These are phyloP conservation scores for Hyphopichia homilentoma DNA, from an alignment of 805 yeast species.

Conservation along the genomic window DNA sequence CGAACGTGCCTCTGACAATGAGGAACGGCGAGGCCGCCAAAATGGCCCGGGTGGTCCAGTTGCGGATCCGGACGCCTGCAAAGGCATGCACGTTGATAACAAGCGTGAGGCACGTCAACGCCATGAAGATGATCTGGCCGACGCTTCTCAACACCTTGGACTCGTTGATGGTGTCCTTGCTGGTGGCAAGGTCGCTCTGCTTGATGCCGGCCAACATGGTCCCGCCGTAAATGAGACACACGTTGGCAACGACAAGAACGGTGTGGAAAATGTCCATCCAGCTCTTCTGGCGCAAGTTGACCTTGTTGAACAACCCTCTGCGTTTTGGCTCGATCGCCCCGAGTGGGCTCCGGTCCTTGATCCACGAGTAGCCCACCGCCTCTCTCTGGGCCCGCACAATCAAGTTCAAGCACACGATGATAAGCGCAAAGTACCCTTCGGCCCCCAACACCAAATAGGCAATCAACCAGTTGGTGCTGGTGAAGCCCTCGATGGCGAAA, in stretches of 20 bases:
- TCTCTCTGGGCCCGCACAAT: constrained; percentile 22
- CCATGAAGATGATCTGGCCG: constrained; percentile 29
- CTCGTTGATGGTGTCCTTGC: constrained; percentile 7
- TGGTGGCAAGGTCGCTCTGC: constrained; percentile 8
- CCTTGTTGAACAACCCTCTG: neutral
- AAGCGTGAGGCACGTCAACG: constrained; percentile 17
- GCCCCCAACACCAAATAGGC: constrained; percentile 37
- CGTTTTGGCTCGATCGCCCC: neutral
- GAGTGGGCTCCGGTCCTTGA: constrained; percentile 3
- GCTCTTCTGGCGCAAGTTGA: neutral
- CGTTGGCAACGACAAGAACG: constrained; percentile 31
- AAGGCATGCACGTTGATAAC: constrained; percentile 15
- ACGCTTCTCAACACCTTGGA: constrained; percentile 26
- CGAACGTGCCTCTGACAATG: constrained; percentile 32
- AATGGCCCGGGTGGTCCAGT: constrained; percentile 14
- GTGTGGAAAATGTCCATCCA: constrained; percentile 15
- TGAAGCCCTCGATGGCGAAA: constrained; percentile 26
- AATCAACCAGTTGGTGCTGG: constrained; percentile 28
- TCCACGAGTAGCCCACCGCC: constrained; percentile 24
- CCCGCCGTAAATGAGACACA: constrained; percentile 29
- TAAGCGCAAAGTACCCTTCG: constrained; percentile 37
- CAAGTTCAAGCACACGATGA: constrained; percentile 23
- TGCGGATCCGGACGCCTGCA: constrained; percentile 17
- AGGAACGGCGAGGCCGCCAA: constrained; percentile 27
- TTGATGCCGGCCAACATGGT: constrained; percentile 21